phyloP scores from a whole-genome alignment of 352 stramenopile genomes.

The Globisporangium perplexum region DNA sequence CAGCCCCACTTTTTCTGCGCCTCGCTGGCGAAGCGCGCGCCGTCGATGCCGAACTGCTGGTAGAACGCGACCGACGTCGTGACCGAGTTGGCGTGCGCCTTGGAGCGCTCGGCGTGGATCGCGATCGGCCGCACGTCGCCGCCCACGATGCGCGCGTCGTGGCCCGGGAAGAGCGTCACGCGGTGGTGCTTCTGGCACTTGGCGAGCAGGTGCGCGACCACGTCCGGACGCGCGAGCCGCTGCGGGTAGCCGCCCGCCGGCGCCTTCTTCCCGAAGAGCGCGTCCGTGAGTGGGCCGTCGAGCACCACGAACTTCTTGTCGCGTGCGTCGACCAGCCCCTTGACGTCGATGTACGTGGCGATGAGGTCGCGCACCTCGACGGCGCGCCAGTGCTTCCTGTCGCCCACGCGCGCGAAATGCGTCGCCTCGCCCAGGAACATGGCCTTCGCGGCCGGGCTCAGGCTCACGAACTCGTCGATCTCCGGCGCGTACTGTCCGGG shows the following conservation, averaged over 20 bases:
- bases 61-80: constrained; percentile 70
- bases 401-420: constrained; percentile 16
- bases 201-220: constrained; percentile 41
- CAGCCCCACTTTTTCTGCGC: constrained; percentile 82
- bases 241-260: constrained; percentile 53
- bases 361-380: constrained; percentile 56
- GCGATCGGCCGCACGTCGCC: constrained; percentile 53
- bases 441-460: constrained; percentile 48
- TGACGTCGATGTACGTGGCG: constrained; percentile 49
- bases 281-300: constrained; percentile 60
- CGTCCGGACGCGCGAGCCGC: constrained; percentile 46
- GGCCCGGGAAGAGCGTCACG: constrained; percentile 62
- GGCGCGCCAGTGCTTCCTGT: constrained; percentile 50
- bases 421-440: constrained; percentile 32
- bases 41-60: constrained; percentile 77
- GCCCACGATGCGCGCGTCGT: constrained; percentile 55
- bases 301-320: constrained; percentile 72
- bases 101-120: constrained; percentile 61
- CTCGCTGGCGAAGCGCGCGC: constrained; percentile 63
- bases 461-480: constrained; percentile 57
- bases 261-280: constrained; percentile 64
- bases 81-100: constrained; percentile 65
- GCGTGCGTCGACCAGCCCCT: constrained; percentile 40
- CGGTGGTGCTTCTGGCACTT: constrained; percentile 69
- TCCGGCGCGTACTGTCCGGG: constrained; percentile 59